A percentile compares a stretch with the other conserved stretches of the same genome.
Conservation (phyloP, 1,284 basidiomycete species). For the Cryptococcus floricola region DNA sequence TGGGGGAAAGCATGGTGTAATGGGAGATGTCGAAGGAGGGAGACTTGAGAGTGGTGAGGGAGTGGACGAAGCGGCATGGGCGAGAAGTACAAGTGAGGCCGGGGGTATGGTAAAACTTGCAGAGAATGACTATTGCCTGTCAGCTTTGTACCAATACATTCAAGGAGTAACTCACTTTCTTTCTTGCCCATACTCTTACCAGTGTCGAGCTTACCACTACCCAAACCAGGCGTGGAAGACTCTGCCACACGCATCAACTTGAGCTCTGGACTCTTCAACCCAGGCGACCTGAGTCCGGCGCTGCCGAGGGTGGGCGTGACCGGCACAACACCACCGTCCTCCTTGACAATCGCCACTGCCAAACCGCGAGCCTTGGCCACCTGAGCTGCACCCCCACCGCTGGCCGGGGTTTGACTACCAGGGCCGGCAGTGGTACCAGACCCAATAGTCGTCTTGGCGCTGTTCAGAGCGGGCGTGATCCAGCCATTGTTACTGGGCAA, state of each 20-base stretch:
- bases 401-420: background rate
- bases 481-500: constrained; percentile 19
- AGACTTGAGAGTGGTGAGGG: constrained; percentile 21
- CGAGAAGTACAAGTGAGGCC: constrained; percentile 47
- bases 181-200: constrained; percentile 12
- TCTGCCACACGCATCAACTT: background rate
- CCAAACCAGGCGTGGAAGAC: background rate
- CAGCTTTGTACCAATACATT: background rate
- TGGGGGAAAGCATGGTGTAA: constrained; percentile 13
- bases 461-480: constrained; percentile 24
- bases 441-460: constrained; percentile 1
- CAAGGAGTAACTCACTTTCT: constrained; percentile 23
- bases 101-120: constrained; percentile 48
- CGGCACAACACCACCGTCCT: constrained; percentile 25
- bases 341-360: constrained; percentile 37
- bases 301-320: constrained; percentile 22
- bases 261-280: constrained; percentile 8
- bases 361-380: constrained; percentile 31
- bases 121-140: constrained; percentile 42
- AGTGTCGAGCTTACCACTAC: constrained; percentile 9
- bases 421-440: background rate
- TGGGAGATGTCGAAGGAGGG: constrained; percentile 1
- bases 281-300: constrained; percentile 7
- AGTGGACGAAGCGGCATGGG: constrained; percentile 50
- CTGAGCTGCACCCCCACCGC: constrained; percentile 1